phyloP scores from a whole-genome alignment of 345 rosid species.

The Populus tremula region DNA sequence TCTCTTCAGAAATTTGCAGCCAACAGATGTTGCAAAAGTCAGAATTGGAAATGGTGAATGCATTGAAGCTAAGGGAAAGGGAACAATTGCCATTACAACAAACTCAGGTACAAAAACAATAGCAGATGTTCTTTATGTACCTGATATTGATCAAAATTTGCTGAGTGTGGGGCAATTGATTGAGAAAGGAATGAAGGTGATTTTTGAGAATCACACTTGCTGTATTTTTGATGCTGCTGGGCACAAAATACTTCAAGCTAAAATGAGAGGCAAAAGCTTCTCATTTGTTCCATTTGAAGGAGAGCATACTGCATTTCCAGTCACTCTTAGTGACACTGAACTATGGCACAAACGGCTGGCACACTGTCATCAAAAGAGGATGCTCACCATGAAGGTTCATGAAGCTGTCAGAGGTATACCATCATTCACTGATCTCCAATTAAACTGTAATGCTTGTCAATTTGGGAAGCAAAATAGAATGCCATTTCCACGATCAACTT shows the following conservation, averaged over 20 bases:
- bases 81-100: too few species aligned
- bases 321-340: not conserved
- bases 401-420: not conserved
- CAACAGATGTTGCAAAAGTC: too few species aligned
- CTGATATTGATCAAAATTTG: conserved; percentile 8
- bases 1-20: too few species aligned
- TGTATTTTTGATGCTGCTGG: not conserved
- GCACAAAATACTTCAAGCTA: not conserved
- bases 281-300: not conserved
- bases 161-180: conserved; percentile 17
- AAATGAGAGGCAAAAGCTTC: not conserved
- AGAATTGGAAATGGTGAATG: too few species aligned
- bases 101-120: too few species aligned
- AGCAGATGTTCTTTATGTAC: not conserved
- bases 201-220: conserved; percentile 3
- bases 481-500: not conserved
- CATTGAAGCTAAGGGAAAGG: too few species aligned
- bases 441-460: not conserved
- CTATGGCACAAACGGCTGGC: not conserved
- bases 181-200: not conserved
- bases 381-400: not conserved
- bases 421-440: not conserved
- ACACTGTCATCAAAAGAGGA: not conserved
- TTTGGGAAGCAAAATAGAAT: not conserved
- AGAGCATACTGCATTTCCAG: not conserved